These are phyloP conservation scores for Truncatella angustata DNA, from an alignment of 2,329 filamentous ascomycete species.

Conservation along the genomic window DNA sequence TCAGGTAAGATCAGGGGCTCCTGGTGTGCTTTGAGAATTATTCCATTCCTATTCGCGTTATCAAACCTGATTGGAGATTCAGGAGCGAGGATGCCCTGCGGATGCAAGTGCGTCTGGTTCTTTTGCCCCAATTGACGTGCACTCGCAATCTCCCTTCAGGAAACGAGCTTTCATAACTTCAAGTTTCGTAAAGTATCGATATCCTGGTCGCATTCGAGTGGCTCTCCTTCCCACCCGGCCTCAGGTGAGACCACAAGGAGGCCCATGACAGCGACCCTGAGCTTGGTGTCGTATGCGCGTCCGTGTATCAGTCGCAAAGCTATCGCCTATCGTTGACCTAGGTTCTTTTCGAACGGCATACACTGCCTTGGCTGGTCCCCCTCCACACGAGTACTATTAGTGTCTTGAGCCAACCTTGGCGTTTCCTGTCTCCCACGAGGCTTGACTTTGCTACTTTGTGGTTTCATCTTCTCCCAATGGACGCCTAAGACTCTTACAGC, in stretches of 20 bases:
- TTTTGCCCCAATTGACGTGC: background rate
- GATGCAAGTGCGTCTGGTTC: background rate
- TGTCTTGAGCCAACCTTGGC: background rate
- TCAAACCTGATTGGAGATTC: background rate
- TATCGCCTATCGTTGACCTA: background rate
- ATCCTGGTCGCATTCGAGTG: background rate
- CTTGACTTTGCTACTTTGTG: background rate
- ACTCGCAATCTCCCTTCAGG: background rate
- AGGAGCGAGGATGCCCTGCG: background rate
- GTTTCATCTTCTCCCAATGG: background rate
- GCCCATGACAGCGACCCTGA: background rate
- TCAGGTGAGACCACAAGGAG: slow-evolving; percentile 1
- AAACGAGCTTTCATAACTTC: background rate
- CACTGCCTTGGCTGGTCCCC: background rate
- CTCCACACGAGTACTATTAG: background rate
- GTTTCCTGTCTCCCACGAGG: background rate
- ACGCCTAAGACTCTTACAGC: background rate
- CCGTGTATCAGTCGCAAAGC: slow-evolving; percentile 2
- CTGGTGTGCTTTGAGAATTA: background rate
- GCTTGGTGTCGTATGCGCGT: background rate
- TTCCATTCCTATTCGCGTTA: background rate
- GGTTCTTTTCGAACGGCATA: background rate
- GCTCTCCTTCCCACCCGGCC: background rate
- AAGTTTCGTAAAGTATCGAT: background rate
- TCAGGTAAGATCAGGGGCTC: background rate